Conservation (phyloP, 1,284 basidiomycete species). For the Apiotrichum gamsii region DNA sequence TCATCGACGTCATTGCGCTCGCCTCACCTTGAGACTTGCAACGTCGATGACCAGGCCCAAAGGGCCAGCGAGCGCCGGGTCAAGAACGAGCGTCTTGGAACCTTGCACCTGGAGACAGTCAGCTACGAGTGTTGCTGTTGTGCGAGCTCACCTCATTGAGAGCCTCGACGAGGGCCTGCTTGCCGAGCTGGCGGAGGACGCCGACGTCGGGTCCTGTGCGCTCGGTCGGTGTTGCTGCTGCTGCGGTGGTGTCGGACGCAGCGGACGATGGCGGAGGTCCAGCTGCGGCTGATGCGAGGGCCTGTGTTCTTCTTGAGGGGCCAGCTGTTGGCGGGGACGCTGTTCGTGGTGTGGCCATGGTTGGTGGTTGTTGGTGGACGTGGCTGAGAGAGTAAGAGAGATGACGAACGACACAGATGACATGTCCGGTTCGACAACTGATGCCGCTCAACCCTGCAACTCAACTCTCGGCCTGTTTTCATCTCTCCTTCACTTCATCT, state of each 20-base stretch:
- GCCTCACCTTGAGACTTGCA: conserved; percentile 71
- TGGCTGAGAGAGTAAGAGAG: not conserved
- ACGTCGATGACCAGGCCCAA: conserved; percentile 90
- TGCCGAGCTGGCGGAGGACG: conserved; percentile 66
- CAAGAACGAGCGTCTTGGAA: conserved; percentile 90
- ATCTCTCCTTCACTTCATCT: not conserved
- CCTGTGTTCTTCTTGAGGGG: too few species aligned
- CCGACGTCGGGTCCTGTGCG: conserved; percentile 57
- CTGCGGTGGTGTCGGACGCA: conserved; percentile 35
- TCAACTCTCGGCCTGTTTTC: not conserved
- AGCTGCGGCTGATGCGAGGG: too few species aligned
- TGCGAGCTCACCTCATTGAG: conserved; percentile 63
- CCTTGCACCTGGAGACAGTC: conserved; percentile 66
- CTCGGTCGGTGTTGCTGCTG: conserved; percentile 4
- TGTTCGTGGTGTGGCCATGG: conserved; percentile 4
- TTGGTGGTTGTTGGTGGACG: not conserved
- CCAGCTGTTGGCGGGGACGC: conserved; percentile 12
- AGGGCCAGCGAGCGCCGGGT: conserved; percentile 80
- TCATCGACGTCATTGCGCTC: not conserved
- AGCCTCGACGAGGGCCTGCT: conserved; percentile 68
- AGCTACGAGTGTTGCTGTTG: not conserved
- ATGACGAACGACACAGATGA: too few species aligned
- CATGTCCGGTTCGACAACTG: too few species aligned
- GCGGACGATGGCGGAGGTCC: conserved; percentile 43
- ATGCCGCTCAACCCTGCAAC: too few species aligned